phyloP scores from a whole-genome alignment of 1,139 yeast species.

The Magnusiomyces tetraspermus region DNA sequence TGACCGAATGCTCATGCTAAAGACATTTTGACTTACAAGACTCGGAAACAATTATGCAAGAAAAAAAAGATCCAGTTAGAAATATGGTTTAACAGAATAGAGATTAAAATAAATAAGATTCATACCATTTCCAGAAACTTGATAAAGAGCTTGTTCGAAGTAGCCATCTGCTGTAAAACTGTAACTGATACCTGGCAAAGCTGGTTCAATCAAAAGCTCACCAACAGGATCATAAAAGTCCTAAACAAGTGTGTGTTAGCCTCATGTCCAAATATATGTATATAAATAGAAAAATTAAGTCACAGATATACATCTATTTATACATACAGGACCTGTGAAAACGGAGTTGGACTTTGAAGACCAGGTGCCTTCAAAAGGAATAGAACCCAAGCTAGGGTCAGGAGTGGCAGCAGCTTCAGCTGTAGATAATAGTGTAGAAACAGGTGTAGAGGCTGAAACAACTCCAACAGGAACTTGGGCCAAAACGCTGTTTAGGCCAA shows the following conservation, averaged over 20 bases:
- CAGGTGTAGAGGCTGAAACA: background rate
- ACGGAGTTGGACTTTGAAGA: constrained; percentile 86
- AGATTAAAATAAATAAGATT: no score
- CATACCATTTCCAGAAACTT: constrained; percentile 53
- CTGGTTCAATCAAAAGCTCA: constrained; percentile 88
- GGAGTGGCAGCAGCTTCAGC: constrained; percentile 4
- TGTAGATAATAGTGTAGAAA: background rate
- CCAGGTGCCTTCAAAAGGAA: constrained; percentile 73
- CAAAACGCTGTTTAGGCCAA: background rate
- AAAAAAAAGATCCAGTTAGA: background rate
- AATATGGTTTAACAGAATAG: no score
- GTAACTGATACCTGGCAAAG: constrained; percentile 85
- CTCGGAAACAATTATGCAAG: background rate
- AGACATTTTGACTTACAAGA: background rate
- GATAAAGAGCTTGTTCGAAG: constrained; percentile 83
- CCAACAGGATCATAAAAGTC: constrained; percentile 94
- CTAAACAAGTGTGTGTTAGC: constrained; percentile 8
- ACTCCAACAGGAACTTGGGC: constrained; percentile 2
- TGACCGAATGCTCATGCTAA: background rate
- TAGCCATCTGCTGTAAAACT: constrained; percentile 88
- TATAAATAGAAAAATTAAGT: background rate
- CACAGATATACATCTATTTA: constrained; percentile 1
- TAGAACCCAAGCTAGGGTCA: constrained; percentile 6
- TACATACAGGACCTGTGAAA: constrained; percentile 70
- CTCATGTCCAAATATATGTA: background rate